Percentiles rank a stretch among this genome's conserved stretches.
Conservation (phyloP, 306 rosid species). For the Sophora flavescens region DNA sequence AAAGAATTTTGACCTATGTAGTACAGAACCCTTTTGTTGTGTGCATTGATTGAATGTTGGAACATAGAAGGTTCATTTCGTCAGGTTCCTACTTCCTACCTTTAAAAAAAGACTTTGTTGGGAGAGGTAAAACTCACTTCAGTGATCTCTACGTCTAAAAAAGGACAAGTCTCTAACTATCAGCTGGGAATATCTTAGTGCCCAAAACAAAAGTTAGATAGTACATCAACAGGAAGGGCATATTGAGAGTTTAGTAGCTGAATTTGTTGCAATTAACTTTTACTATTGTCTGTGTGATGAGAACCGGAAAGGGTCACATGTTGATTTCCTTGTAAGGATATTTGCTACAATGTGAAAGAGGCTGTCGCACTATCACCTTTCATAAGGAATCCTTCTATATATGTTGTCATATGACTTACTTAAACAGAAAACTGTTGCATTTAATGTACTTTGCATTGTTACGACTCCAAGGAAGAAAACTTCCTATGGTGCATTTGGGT, state of each 20-base stretch:
- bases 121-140: too few species aligned
- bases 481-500: slow-evolving; percentile 1
- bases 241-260: not conserved
- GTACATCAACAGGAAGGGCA: not conserved
- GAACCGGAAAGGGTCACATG: not conserved
- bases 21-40: not conserved
- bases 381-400: slow-evolving; percentile 1
- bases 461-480: not conserved
- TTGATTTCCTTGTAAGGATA: slow-evolving; percentile 4
- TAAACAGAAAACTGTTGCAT: not conserved
- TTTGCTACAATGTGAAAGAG: not conserved
- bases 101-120: too few species aligned
- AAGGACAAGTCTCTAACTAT: too few species aligned
- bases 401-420: not conserved
- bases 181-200: too few species aligned
- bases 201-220: not conserved
- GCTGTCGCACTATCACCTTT: slow-evolving; percentile 7
- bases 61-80: not conserved
- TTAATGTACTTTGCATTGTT: not conserved
- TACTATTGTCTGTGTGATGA: not conserved
- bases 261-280: not conserved
- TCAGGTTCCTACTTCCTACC: not conserved
- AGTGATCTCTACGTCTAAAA: too few species aligned
- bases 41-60: slow-evolving; percentile 5
- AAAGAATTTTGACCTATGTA: not conserved